These are phyloP conservation scores for Solanum medicagineum DNA, from an alignment of 257 asterid species.

Conservation along the genomic window DNA sequence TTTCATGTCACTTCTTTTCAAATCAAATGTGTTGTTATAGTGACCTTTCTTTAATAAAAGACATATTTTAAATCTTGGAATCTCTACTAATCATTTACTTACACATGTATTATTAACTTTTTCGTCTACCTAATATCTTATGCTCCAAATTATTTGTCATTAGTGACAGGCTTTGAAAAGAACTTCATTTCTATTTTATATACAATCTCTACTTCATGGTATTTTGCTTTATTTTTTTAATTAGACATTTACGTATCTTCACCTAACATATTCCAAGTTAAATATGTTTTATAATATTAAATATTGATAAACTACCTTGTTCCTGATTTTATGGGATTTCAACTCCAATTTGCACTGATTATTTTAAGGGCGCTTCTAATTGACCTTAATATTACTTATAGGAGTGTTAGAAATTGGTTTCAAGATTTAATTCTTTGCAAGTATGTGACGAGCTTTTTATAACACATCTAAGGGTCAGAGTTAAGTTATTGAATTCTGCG, in stretches of 20 bases:
- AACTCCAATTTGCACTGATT: not conserved
- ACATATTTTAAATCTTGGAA: not conserved
- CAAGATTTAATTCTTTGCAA: no score
- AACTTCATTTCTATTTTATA: not conserved
- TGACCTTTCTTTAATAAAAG: not conserved
- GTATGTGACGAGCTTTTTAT: not conserved
- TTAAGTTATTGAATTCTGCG: no score
- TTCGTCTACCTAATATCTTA: not conserved
- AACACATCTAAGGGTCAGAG: not conserved
- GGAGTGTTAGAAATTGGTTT: not conserved
- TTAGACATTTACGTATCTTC: not conserved
- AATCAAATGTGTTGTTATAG: slow-evolving; percentile 1
- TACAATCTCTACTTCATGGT: not conserved
- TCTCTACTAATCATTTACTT: not conserved
- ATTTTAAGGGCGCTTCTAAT: not conserved
- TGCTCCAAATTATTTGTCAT: not conserved
- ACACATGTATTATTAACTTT: not conserved
- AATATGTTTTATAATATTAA: not conserved
- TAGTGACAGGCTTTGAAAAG: not conserved
- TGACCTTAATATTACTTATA: not conserved
- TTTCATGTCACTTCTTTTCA: not conserved
- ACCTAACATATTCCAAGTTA: not conserved
- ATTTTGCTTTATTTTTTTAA: not conserved
- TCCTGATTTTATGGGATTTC: not conserved
- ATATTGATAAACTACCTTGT: not conserved